Evolutionary conservation across 768 basidiomycete genomes (phyloP).

Genomic region (Pulveroboletus sp.): DNA sequence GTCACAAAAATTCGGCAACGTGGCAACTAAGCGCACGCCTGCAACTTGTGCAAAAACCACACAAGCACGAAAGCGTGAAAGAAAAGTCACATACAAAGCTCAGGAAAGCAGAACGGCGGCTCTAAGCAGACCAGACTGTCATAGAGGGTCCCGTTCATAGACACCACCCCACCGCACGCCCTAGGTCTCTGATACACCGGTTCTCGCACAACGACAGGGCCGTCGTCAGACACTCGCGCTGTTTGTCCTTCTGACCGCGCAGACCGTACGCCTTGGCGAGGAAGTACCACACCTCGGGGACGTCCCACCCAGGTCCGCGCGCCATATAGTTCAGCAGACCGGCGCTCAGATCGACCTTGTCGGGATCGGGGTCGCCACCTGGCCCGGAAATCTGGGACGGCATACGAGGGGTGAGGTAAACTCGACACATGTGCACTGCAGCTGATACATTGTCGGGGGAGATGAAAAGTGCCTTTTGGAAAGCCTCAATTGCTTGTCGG

Average conservation of each 20-base stretch:
- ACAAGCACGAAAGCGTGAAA: too few species aligned
- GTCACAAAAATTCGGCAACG: too few species aligned
- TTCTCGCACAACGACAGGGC: slow-evolving; percentile 64
- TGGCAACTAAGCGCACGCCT: too few species aligned
- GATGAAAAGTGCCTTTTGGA: slow-evolving; percentile 88
- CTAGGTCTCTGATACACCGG: slow-evolving; percentile 60
- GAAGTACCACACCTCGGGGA: slow-evolving; percentile 93
- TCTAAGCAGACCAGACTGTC: neutral
- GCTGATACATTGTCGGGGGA: slow-evolving; percentile 75
- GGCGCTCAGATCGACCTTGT: slow-evolving; percentile 76
- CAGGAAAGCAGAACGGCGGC: too few species aligned
- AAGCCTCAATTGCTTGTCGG: slow-evolving; percentile 65
- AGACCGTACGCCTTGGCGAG: slow-evolving; percentile 76
- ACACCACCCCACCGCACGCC: slow-evolving; percentile 65
- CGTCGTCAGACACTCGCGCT: slow-evolving; percentile 67
- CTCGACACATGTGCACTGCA: slow-evolving; percentile 68
- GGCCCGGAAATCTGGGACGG: slow-evolving; percentile 13
- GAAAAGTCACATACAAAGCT: too few species aligned
- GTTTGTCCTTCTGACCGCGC: slow-evolving; percentile 67
- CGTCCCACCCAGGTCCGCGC: slow-evolving; percentile 81
- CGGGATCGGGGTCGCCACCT: slow-evolving; percentile 26
- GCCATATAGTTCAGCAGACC: slow-evolving; percentile 75
- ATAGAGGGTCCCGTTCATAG: slow-evolving; percentile 30
- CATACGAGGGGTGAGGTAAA: slow-evolving; percentile 53
- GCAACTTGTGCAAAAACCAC: too few species aligned